Percentiles rank a stretch among this genome's conserved stretches.
These are phyloP conservation scores for Globisporangium viniferum DNA, from an alignment of 352 stramenopile genomes.

Conservation along the genomic window DNA sequence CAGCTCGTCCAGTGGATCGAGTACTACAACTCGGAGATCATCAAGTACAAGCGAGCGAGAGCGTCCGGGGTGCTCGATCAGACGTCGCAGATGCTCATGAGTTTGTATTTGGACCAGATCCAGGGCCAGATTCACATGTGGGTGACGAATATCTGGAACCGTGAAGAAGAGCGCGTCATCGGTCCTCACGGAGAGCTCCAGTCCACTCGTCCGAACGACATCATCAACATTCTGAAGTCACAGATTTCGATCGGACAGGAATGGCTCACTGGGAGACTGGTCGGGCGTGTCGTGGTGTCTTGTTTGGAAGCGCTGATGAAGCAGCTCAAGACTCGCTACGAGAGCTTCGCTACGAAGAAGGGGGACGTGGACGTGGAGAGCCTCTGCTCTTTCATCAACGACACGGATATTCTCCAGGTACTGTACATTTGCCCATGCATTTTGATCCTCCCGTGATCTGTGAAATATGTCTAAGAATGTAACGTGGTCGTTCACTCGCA, in stretches of 20 bases:
- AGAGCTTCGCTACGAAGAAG: slow-evolving; percentile 44
- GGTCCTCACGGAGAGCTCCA: slow-evolving; percentile 61
- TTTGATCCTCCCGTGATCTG: background rate
- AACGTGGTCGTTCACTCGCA: no score
- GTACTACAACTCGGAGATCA: slow-evolving; percentile 85
- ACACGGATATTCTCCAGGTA: slow-evolving; percentile 77
- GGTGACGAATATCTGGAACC: slow-evolving; percentile 85
- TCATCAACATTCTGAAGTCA: slow-evolving; percentile 85
- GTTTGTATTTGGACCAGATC: slow-evolving; percentile 71
- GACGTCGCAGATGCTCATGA: slow-evolving; percentile 73
- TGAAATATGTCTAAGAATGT: background rate
- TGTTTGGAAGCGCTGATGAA: slow-evolving; percentile 74
- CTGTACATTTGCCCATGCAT: background rate
- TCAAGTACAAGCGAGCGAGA: slow-evolving; percentile 76
- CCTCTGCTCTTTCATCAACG: slow-evolving; percentile 88
- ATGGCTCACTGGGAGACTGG: slow-evolving; percentile 63
- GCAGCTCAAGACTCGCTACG: slow-evolving; percentile 69
- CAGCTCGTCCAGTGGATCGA: slow-evolving; percentile 88
- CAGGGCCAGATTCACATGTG: slow-evolving; percentile 76
- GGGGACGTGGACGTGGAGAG: slow-evolving; percentile 56
- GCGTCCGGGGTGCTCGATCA: slow-evolving; percentile 65
- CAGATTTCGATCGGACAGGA: slow-evolving; percentile 85
- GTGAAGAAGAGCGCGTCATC: slow-evolving; percentile 65
- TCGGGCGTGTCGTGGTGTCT: slow-evolving; percentile 65
- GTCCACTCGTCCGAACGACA: slow-evolving; percentile 81